These are phyloP conservation scores for Cladorrhinum sp. DNA, from an alignment of 2,329 filamentous ascomycete genomes.

Conservation along the genomic window DNA sequence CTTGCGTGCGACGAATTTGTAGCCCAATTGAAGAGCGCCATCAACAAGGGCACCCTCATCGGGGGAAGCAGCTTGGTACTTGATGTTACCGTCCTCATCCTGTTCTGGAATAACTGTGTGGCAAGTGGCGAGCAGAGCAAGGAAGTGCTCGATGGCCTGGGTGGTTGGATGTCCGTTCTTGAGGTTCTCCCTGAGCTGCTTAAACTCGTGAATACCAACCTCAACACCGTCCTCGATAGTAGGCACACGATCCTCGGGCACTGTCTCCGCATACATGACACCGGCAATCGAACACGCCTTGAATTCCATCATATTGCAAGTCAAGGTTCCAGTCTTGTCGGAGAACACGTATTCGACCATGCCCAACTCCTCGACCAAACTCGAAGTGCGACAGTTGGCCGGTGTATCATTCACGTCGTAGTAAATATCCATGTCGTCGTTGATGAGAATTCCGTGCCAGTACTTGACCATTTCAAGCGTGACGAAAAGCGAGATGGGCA, in stretches of 20 bases:
- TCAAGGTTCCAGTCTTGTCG: constrained; percentile 94
- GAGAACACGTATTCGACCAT: constrained; percentile 99
- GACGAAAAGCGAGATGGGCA: constrained; percentile 96
- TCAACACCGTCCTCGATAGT: constrained; percentile 74
- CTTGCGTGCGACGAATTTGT: constrained; percentile 86
- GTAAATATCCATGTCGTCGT: constrained; percentile 96
- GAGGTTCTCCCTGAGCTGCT: constrained; percentile 68
- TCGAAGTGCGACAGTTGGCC: constrained; percentile 92
- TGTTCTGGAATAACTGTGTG: constrained; percentile 97
- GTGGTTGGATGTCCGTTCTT: constrained; percentile 49
- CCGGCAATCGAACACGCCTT: constrained; percentile 91
- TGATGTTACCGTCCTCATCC: constrained; percentile 78
- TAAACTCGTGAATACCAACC: constrained; percentile 81
- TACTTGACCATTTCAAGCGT: constrained; percentile 98
- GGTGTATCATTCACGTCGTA: constrained; percentile 94
- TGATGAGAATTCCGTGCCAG: constrained; percentile 95
- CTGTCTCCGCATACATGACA: constrained; percentile 87
- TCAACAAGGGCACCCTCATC: constrained; percentile 97
- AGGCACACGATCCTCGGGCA: constrained; percentile 85
- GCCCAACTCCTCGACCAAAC: constrained; percentile 91
- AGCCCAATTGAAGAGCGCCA: constrained; percentile 80
- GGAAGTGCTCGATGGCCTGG: constrained; percentile 69
- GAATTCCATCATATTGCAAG: constrained; percentile 99
- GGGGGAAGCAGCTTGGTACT: constrained; percentile 95
- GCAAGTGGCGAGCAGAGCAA: constrained; percentile 82